Percentiles rank a stretch among this genome's conserved stretches.
These are phyloP conservation scores for Hymenoscyphus infarciens DNA, from an alignment of 2,329 filamentous ascomycete genomes.

Conservation along the genomic window DNA sequence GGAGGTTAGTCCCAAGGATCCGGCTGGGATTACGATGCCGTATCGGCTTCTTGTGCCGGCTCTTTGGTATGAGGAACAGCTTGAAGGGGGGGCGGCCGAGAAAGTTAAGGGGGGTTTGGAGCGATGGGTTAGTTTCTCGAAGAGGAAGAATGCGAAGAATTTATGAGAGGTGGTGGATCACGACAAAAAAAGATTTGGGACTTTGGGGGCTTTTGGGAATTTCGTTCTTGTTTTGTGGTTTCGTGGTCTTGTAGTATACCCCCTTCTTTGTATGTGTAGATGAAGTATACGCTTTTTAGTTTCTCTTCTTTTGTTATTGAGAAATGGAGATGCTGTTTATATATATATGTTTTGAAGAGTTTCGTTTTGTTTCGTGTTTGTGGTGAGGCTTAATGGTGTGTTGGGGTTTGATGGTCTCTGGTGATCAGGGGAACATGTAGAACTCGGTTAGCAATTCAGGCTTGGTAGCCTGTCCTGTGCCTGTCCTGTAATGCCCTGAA, in stretches of 20 bases:
- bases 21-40: constrained; percentile 79
- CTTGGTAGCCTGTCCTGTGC: too few relatives aligned
- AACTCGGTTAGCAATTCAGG: too few relatives aligned
- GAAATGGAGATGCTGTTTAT: too few relatives aligned
- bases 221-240: neutral
- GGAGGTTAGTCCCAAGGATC: constrained; percentile 81
- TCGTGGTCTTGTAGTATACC: neutral
- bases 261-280: neutral
- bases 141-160: constrained; percentile 9
- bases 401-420: too few relatives aligned
- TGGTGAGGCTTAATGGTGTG: too few relatives aligned
- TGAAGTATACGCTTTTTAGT: neutral
- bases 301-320: neutral
- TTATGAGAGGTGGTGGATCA: neutral
- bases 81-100: constrained; percentile 12
- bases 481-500: too few relatives aligned
- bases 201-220: neutral
- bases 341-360: too few relatives aligned
- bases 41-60: constrained; percentile 84
- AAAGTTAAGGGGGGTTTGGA: constrained; percentile 19
- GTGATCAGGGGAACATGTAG: too few relatives aligned
- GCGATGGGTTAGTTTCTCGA: constrained; percentile 22
- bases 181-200: neutral
- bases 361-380: too few relatives aligned
- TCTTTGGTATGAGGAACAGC: constrained; percentile 51